Evolutionary conservation across 192 early-diverging fungal species (phyloP).

Genomic region (Coemansia javaensis): DNA sequence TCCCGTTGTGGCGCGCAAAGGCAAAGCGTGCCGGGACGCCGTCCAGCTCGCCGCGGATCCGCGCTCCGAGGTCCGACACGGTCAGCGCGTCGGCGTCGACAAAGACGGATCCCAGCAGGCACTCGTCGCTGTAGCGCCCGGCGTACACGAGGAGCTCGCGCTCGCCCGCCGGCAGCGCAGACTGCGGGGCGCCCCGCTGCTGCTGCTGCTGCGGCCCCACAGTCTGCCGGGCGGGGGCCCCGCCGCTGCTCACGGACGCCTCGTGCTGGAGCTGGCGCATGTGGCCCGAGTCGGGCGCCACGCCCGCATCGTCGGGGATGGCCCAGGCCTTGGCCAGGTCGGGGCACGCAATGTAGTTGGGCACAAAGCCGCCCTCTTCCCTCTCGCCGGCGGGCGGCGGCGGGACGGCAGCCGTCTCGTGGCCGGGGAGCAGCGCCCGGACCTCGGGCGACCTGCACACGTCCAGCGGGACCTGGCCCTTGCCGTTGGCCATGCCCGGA

Average conservation of each 20-base stretch:
- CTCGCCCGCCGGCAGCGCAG: conserved; percentile 1
- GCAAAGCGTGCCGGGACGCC: conserved; percentile 49
- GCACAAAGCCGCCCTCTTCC: conserved; percentile 34
- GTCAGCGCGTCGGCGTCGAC: conserved; percentile 13
- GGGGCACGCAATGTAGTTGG: conserved; percentile 61
- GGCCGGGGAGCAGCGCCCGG: conserved; percentile 39
- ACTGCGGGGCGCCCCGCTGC: neutral
- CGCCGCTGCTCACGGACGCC: conserved; percentile 21
- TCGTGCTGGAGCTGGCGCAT: conserved; percentile 29
- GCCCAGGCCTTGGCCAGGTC: conserved; percentile 67
- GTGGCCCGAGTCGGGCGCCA: conserved; percentile 29
- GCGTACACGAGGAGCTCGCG: conserved; percentile 59
- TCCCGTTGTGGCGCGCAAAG: conserved; percentile 55
- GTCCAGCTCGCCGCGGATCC: conserved; percentile 54
- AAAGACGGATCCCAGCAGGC: conserved; percentile 60
- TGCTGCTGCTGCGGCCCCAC: neutral
- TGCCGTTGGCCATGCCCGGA: conserved; percentile 51
- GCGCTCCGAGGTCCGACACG: conserved; percentile 7
- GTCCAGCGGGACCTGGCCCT: conserved; percentile 59
- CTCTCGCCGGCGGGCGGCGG: neutral
- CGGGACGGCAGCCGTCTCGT: neutral
- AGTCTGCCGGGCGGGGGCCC: too few relatives aligned
- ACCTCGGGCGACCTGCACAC: conserved; percentile 54
- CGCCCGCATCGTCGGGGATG: conserved; percentile 51
- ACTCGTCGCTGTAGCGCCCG: conserved; percentile 38